Conservation (phyloP, 805 yeast species). For the Naumovozyma baii region DNA sequence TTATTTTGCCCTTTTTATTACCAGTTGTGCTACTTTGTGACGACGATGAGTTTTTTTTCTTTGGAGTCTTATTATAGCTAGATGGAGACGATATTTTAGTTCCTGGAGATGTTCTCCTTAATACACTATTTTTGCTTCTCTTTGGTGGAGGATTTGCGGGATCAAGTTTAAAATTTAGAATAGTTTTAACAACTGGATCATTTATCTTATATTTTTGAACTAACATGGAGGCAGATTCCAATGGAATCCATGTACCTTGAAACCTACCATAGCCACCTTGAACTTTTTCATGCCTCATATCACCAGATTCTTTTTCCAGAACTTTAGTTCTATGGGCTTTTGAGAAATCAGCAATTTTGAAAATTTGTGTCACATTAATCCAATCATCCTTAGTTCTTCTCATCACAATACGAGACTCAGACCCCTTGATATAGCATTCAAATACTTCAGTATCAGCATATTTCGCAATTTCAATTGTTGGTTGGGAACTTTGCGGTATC, state of each 20-base stretch:
- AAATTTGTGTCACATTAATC: slow-evolving; percentile 82
- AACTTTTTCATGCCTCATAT: slow-evolving; percentile 62
- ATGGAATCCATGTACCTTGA: slow-evolving; percentile 82
- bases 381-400: slow-evolving; percentile 84
- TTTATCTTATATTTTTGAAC: slow-evolving; percentile 43
- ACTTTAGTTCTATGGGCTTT: slow-evolving; percentile 73
- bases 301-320: slow-evolving; percentile 64
- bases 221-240: slow-evolving; percentile 51
- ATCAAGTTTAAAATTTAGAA: slow-evolving; percentile 45
- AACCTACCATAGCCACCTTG: slow-evolving; percentile 82
- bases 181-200: slow-evolving; percentile 40
- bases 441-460: slow-evolving; percentile 44
- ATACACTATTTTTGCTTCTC: slow-evolving; percentile 30
- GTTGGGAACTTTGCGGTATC: slow-evolving; percentile 3
- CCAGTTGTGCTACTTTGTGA: slow-evolving; percentile 3
- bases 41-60: slow-evolving; percentile 10
- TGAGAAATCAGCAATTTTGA: slow-evolving; percentile 68
- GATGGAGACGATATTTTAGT: slow-evolving; percentile 28
- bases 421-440: slow-evolving; percentile 56
- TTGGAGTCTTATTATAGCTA: slow-evolving; percentile 29
- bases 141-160: slow-evolving; percentile 37
- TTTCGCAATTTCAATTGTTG: slow-evolving; percentile 34
- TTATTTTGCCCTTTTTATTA: slow-evolving; percentile 1
- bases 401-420: slow-evolving; percentile 42
- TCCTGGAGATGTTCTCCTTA: slow-evolving; percentile 26